Conservation (phyloP, 225 moss, liverwort and hornwort species). For the Sphagnum contortum region DNA sequence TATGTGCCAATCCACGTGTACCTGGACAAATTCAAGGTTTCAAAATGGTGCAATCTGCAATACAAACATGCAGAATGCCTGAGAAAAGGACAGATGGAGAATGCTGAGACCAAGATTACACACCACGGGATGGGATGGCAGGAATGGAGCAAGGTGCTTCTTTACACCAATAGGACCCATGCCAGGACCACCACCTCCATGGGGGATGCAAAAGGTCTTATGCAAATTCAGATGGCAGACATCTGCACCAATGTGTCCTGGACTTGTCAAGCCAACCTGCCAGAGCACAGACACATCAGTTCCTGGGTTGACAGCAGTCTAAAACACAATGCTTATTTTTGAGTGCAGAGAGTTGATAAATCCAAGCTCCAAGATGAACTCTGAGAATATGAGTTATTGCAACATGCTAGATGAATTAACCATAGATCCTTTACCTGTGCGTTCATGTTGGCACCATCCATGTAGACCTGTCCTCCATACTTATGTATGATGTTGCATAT, state of each 20-base stretch:
- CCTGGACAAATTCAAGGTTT: too few relatives aligned
- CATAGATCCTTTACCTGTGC: slow-evolving; percentile 48
- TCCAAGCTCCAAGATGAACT: too few relatives aligned
- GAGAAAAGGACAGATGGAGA: too few relatives aligned
- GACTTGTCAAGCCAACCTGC: slow-evolving; percentile 95
- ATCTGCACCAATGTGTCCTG: slow-evolving; percentile 93
- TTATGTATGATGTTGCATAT: slow-evolving; percentile 88
- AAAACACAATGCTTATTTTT: too few relatives aligned
- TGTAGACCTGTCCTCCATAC: slow-evolving; percentile 90
- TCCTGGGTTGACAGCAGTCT: background rate
- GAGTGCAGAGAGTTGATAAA: too few relatives aligned
- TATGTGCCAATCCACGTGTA: too few relatives aligned
- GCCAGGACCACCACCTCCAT: slow-evolving; percentile 96
- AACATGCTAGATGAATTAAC: too few relatives aligned
- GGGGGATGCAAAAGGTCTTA: slow-evolving; percentile 98
- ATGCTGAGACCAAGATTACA: slow-evolving; percentile 2
- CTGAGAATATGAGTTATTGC: too few relatives aligned
- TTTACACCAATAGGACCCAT: slow-evolving; percentile 99
- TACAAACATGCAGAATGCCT: background rate
- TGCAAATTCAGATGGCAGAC: slow-evolving; percentile 97
- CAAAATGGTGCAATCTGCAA: background rate
- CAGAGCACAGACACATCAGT: slow-evolving; percentile 6
- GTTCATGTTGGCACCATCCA: slow-evolving; percentile 99
- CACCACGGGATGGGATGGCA: slow-evolving; percentile 97
- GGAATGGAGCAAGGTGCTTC: slow-evolving; percentile 90